Conservation (phyloP, 495 filamentous ascomycete genomes). For the Pseudotulostoma volvatum region DNA sequence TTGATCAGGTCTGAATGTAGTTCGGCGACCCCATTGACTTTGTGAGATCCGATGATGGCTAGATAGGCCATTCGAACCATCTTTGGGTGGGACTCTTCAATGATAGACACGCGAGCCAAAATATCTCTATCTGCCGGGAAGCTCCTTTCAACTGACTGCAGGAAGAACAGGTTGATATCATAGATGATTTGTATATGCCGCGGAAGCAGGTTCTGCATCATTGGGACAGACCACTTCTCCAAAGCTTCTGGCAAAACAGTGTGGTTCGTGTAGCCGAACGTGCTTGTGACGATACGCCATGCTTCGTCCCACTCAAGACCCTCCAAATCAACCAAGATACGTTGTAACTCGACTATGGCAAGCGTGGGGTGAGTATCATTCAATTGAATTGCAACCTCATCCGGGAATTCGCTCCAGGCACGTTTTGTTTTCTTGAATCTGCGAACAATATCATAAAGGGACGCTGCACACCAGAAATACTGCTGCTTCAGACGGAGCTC, state of each 20-base stretch:
- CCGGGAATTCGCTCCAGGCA: slow-evolving; percentile 80
- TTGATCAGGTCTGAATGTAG: slow-evolving; percentile 93
- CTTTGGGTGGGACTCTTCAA: slow-evolving; percentile 94
- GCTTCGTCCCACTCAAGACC: slow-evolving; percentile 87
- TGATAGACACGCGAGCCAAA: slow-evolving; percentile 74
- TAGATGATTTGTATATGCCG: slow-evolving; percentile 97
- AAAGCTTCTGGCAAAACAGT: slow-evolving; percentile 92
- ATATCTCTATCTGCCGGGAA: slow-evolving; percentile 85
- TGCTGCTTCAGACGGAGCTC: slow-evolving; percentile 96
- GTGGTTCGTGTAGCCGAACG: slow-evolving; percentile 95
- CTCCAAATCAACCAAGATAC: slow-evolving; percentile 80
- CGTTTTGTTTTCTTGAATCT: slow-evolving; percentile 95
- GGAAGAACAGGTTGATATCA: slow-evolving; percentile 89
- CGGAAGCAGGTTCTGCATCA: slow-evolving; percentile 83
- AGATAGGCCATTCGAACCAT: slow-evolving; percentile 95
- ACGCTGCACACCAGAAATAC: slow-evolving; percentile 99
- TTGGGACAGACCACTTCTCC: slow-evolving; percentile 94
- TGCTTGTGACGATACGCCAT: slow-evolving; percentile 61
- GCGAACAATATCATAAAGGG: slow-evolving; percentile 85
- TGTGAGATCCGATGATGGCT: slow-evolving; percentile 93
- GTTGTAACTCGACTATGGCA: slow-evolving; percentile 86
- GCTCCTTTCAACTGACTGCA: slow-evolving; percentile 71
- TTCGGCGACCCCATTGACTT: slow-evolving; percentile 96
- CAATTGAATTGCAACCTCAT: slow-evolving; percentile 90
- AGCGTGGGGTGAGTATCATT: slow-evolving; percentile 97